Evolutionary conservation across 1,284 basidiomycete species (phyloP).

Genomic region (Apiotrichum domesticum): DNA sequence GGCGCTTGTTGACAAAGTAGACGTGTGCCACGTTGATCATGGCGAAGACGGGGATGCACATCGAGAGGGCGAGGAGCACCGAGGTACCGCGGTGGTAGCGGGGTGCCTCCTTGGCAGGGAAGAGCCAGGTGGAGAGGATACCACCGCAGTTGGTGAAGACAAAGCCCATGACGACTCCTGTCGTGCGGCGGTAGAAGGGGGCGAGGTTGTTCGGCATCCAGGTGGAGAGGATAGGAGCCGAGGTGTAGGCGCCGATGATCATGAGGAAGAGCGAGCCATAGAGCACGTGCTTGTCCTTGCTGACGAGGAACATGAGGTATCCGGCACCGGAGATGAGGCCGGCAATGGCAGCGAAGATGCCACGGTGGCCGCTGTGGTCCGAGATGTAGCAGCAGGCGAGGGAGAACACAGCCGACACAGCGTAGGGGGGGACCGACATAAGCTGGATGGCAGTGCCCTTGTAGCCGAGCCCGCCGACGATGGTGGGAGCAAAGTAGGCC

Average conservation of each 20-base stretch:
- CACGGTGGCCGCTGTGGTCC: constrained; percentile 54
- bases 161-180: constrained; percentile 54
- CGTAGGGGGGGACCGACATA: constrained; percentile 54
- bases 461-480: constrained; percentile 53
- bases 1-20: constrained; percentile 8
- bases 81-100: constrained; percentile 47
- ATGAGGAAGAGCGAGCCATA: constrained; percentile 42
- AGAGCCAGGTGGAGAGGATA: constrained; percentile 56
- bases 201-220: constrained; percentile 55
- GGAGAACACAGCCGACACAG: constrained; percentile 52
- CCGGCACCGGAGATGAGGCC: constrained; percentile 27
- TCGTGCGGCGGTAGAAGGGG: constrained; percentile 54
- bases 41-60: constrained; percentile 12
- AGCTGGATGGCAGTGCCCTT: constrained; percentile 37
- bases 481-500: constrained; percentile 48
- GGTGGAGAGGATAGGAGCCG: constrained; percentile 28
- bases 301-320: constrained; percentile 36
- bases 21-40: constrained; percentile 18
- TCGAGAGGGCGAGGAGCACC: constrained; percentile 15
- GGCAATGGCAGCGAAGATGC: constrained; percentile 32
- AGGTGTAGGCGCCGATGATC: constrained; percentile 38
- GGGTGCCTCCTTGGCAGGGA: constrained; percentile 49
- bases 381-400: constrained; percentile 53
- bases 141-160: constrained; percentile 56
- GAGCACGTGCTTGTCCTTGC: constrained; percentile 23